phyloP scores from a whole-genome alignment of 2,329 filamentous ascomycete species.

The Eutypa lata region DNA sequence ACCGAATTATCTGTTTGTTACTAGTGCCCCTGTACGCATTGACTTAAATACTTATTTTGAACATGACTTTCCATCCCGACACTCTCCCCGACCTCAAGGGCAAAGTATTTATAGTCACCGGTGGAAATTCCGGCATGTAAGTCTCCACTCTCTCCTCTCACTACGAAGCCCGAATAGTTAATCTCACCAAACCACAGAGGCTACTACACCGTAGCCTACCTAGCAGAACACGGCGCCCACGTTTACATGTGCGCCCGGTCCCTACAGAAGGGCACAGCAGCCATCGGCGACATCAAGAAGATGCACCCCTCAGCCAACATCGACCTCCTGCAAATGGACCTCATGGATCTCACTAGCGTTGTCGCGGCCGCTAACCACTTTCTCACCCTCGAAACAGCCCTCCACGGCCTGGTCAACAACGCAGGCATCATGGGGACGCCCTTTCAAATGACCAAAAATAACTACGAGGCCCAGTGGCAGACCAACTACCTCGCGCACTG shows the following conservation, averaged over 20 bases:
- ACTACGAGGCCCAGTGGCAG: conserved; percentile 37
- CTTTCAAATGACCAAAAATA: conserved; percentile 31
- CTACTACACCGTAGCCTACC: conserved; percentile 31
- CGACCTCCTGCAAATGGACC: conserved; percentile 34
- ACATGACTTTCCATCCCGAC: conserved; percentile 37
- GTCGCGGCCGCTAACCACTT: conserved; percentile 31
- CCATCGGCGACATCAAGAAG: conserved; percentile 31
- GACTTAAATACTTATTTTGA: conserved; percentile 10
- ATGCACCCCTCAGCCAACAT: conserved; percentile 28
- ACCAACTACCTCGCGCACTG: conserved; percentile 43
- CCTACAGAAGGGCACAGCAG: conserved; percentile 26
- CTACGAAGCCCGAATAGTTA: conserved; percentile 4
- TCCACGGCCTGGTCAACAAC: conserved; percentile 34
- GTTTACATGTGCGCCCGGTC: conserved; percentile 40
- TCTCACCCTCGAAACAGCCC: conserved; percentile 21
- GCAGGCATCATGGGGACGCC: conserved; percentile 29
- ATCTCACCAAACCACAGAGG: conserved; percentile 22
- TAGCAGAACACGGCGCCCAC: conserved; percentile 34
- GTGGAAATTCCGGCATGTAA: conserved; percentile 43
- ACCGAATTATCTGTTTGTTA: conserved; percentile 4
- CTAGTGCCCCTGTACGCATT: conserved; percentile 13
- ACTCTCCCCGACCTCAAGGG: conserved; percentile 39
- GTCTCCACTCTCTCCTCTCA: conserved; percentile 24
- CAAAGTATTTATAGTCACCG: conserved; percentile 43
- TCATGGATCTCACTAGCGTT: conserved; percentile 32